Evolutionary conservation across 441 rosid species (phyloP), one percentile per base, ranked within the genome.

Genomic region (Aleurites moluccanus): DNA sequence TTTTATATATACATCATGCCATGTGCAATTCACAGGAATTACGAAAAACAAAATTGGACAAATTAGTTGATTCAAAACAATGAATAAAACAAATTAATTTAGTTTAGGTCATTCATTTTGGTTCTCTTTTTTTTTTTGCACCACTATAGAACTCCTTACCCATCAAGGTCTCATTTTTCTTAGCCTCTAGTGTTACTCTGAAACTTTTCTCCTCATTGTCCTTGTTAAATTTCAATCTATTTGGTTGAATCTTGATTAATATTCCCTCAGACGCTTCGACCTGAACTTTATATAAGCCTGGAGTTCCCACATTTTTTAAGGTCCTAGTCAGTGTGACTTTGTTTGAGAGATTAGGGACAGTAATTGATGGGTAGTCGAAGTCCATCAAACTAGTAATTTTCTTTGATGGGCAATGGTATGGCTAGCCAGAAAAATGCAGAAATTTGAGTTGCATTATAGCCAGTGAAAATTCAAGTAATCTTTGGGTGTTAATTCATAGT

Each of bases 301-400:
- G 83, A 13, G 80, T 16, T 14, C 83, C 83, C 13, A 87, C 90
- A 59, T 87, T 88, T 64, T 85, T 87, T 8, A 85, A 77, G 14
- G 69, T 78, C 44, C 89, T 27, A 4, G 78, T 69, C 10, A 87
- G 56, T 0, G 73, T 78, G 8, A 75, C 79, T 0, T 67, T 60
- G 15, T 66, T 59, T 1, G 73, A 64, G 70, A 85, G 73, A 61
- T 73, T 15, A 2, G 86, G 84, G 40, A 89, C 76, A 7, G 88
- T 70, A 52, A 88, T 84, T 9, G 90, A 84, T 2, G 92, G 89
- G 65, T 85, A 80, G 71, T 87, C 87, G 47, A 88, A 57, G 78
- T 84, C 75, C 1, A 28, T 10, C 6, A 83, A 25, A 3, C 50
- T 77, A 55, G 30, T 72, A 61, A 11, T 9, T 49, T 50, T 45